phyloP scores from a whole-genome alignment of 495 filamentous ascomycete species.

The Stereocaulon alpinum region DNA sequence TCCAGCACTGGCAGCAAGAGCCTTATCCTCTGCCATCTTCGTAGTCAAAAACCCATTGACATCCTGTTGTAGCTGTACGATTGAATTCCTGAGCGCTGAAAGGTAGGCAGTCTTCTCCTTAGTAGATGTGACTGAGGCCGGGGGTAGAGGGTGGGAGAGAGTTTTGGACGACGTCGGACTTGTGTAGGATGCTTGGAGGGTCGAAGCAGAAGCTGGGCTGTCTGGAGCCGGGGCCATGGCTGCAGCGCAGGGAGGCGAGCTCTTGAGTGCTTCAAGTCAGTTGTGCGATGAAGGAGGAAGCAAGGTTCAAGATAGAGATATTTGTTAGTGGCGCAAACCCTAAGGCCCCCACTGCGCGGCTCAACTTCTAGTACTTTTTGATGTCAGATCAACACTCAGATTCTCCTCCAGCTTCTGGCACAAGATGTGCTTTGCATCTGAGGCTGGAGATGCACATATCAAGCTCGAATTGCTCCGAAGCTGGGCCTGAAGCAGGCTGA shows the following conservation, averaged over 20 bases:
- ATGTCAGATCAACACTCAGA: not conserved
- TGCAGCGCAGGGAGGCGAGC: no score
- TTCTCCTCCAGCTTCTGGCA: not conserved
- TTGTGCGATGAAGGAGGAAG: no score
- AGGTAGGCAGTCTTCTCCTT: constrained; percentile 58
- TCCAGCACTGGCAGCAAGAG: constrained; percentile 30
- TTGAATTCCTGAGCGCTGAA: constrained; percentile 48
- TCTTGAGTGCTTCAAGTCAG: not conserved
- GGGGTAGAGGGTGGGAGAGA: constrained; percentile 30
- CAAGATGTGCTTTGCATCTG: not conserved
- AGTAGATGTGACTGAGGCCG: constrained; percentile 29
- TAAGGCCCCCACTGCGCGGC: not conserved
- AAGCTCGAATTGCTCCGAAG: not conserved
- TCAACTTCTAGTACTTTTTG: not conserved
- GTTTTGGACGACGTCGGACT: constrained; percentile 43
- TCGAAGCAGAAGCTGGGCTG: constrained; percentile 3
- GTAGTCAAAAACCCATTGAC: constrained; percentile 77
- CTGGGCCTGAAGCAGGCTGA: not conserved
- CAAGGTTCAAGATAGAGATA: not conserved
- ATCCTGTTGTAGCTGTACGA: constrained; percentile 52
- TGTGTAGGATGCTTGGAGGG: constrained; percentile 47
- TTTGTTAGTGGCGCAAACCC: not conserved
- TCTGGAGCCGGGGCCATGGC: constrained; percentile 1
- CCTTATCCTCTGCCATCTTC: constrained; percentile 84
- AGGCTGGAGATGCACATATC: not conserved